phyloP scores from a whole-genome alignment of 139 green algal species.

The Tetraselmis chui region DNA sequence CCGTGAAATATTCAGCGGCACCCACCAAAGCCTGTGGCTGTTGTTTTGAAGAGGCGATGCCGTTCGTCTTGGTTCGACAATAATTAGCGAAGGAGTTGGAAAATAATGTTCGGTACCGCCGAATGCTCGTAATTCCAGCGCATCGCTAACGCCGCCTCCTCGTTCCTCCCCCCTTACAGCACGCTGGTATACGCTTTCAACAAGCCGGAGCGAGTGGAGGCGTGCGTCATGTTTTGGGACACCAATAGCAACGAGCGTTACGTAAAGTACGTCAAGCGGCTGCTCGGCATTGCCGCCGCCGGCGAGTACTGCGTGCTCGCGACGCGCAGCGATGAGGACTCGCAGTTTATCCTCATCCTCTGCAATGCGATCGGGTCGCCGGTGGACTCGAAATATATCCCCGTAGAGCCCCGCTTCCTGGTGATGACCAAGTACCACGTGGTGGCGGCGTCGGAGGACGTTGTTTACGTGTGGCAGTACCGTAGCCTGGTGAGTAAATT shows the following conservation, averaged over 20 bases:
- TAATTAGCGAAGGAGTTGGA: too few relatives aligned
- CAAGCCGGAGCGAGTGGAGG: slow-evolving; percentile 50
- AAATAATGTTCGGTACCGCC: too few relatives aligned
- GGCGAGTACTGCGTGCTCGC: slow-evolving; percentile 49
- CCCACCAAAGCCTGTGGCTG: too few relatives aligned
- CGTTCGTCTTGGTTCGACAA: too few relatives aligned
- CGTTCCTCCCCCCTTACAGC: slow-evolving; percentile 16
- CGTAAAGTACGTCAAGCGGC: slow-evolving; percentile 64
- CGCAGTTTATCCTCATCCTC: slow-evolving; percentile 67
- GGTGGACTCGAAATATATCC: slow-evolving; percentile 67
- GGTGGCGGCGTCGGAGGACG: slow-evolving; percentile 40
- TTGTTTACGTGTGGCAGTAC: slow-evolving; percentile 70
- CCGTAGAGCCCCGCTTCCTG: slow-evolving; percentile 20
- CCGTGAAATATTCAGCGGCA: too few relatives aligned
- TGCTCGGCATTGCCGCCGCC: slow-evolving; percentile 40
- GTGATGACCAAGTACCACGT: slow-evolving; percentile 47
- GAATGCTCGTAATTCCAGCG: too few relatives aligned
- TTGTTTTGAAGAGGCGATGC: too few relatives aligned
- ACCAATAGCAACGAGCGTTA: slow-evolving; percentile 49
- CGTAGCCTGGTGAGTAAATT: slow-evolving; percentile 12
- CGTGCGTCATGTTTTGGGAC: slow-evolving; percentile 77
- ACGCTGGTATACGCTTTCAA: slow-evolving; percentile 74
- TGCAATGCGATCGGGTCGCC: slow-evolving; percentile 77
- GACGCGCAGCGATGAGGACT: slow-evolving; percentile 42
- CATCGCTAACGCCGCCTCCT: neutral